phyloP scores from a whole-genome alignment of 2,329 filamentous ascomycete genomes.

The Simplicillium sp. region DNA sequence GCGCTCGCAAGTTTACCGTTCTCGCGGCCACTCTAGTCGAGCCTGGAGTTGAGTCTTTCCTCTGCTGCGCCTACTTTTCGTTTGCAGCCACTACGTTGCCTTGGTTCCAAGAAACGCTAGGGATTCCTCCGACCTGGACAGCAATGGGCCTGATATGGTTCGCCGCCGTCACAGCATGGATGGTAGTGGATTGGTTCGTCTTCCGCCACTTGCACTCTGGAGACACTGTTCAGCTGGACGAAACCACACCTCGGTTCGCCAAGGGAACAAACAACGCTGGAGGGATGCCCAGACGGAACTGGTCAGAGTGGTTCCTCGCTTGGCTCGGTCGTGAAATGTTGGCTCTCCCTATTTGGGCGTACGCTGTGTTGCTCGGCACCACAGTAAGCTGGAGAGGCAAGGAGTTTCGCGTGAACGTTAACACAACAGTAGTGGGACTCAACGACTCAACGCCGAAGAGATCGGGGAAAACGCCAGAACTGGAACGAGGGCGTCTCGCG shows the following conservation, averaged over 20 bases:
- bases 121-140: conserved; percentile 56
- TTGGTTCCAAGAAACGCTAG: conserved; percentile 42
- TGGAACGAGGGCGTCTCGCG: conserved; percentile 11
- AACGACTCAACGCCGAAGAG: conserved; percentile 7
- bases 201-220: conserved; percentile 69
- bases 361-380: conserved; percentile 80
- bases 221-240: conserved; percentile 59
- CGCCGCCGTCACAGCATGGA: conserved; percentile 59
- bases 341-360: conserved; percentile 81
- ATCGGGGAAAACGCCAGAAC: conserved; percentile 10
- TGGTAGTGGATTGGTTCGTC: conserved; percentile 61
- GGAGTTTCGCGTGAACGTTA: conserved; percentile 69
- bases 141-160: conserved; percentile 59
- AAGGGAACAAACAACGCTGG: conserved; percentile 27
- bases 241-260: conserved; percentile 67
- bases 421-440: conserved; percentile 64
- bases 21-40: conserved; percentile 82
- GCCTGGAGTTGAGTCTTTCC: conserved; percentile 78
- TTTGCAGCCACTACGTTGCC: conserved; percentile 70
- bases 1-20: conserved; percentile 92
- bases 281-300: conserved; percentile 40
- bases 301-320: conserved; percentile 64
- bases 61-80: conserved; percentile 74
- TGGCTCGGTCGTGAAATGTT: conserved; percentile 80
- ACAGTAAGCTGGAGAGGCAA: conserved; percentile 83